Evolutionary conservation across 306 rosid genomes (phyloP), one percentile per base, ranked within the genome.

Genomic region (Gillenia trifoliata): DNA sequence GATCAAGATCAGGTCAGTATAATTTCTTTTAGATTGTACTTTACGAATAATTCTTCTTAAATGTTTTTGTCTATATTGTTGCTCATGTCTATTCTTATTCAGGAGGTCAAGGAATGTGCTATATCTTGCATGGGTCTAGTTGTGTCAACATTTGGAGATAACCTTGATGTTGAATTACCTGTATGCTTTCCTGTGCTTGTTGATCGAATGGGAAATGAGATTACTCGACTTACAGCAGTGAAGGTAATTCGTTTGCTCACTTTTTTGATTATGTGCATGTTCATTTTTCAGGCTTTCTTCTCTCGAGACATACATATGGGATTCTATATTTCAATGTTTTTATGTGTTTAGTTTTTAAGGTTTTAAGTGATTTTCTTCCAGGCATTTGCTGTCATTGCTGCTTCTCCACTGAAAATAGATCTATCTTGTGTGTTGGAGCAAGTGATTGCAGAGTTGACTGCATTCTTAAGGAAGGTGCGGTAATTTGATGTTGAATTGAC

Each of bases 51-150:
- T 45, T 45, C 38, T 38, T 84, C 69, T 12, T 75, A 20, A 64
- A 56, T 54, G 34, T 19, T 34, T 64, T 60, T 25, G 20, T 38
- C 59, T 71, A 31, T 76, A 15, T 74, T 75, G 68, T 80, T 62
- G 33, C 73, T 82, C 71, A 83, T 66, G 8, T 77, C 63, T 38
- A 64, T 78, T 52, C 67, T 25, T 71, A 66, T 75, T 65, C 91
- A 95, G 99, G 99, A 95, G 88, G 99, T 95, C 70, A 95, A 95
- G 82, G 99, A 95, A 83, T 92, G 98, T 77, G 99, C 99, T 77
- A 95, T 95, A 83, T 89, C 93, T 77, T 95, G 99, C 87, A 90
- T 90, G 93, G 99, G 99, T 70, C 98, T 90, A 59, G 88, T 92
- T 77, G 96, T 95, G 83, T 91, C 99, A 38, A 95, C 98, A 59